Conservation (phyloP, 176 grass and related monocot genomes). For the Thinopyrum elongatum region DNA sequence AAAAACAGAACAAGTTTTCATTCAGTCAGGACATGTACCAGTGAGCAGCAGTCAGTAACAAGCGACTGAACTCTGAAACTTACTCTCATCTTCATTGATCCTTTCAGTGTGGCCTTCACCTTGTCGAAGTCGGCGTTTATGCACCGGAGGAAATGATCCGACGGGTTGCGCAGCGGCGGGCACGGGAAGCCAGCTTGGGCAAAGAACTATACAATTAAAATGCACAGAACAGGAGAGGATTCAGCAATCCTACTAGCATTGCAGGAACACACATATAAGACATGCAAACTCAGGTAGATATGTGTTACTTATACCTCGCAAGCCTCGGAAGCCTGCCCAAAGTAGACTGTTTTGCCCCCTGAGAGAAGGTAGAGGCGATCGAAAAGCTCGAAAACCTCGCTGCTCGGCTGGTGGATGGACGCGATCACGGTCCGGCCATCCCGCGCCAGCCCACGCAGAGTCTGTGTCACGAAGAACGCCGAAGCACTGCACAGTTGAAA, state of each 20-base stretch:
- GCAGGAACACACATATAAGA: not conserved
- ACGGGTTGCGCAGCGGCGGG: constrained; percentile 76
- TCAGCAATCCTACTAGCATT: not conserved
- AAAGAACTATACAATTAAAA: constrained; percentile 56
- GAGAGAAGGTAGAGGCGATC: constrained; percentile 85
- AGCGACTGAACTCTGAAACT: not conserved
- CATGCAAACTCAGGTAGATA: not conserved
- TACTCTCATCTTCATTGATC: constrained; percentile 83
- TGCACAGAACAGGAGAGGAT: not conserved
- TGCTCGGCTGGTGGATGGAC: constrained; percentile 93
- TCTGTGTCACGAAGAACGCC: constrained; percentile 95
- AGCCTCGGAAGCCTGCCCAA: constrained; percentile 76
- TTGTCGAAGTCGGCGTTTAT: constrained; percentile 95
- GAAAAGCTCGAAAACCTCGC: constrained; percentile 93
- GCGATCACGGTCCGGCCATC: constrained; percentile 88
- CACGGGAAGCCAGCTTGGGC: constrained; percentile 95
- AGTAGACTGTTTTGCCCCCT: constrained; percentile 88
- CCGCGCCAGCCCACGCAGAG: constrained; percentile 72
- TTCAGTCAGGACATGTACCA: not conserved
- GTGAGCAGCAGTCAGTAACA: not conserved
- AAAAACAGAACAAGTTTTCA: not conserved
- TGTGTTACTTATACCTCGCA: constrained; percentile 49
- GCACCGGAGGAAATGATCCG: constrained; percentile 95
- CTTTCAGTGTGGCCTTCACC: constrained; percentile 99
- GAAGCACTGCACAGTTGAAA: constrained; percentile 58